phyloP scores from a whole-genome alignment of 2,329 filamentous ascomycete species.

The Lasiodiplodia sp. region DNA sequence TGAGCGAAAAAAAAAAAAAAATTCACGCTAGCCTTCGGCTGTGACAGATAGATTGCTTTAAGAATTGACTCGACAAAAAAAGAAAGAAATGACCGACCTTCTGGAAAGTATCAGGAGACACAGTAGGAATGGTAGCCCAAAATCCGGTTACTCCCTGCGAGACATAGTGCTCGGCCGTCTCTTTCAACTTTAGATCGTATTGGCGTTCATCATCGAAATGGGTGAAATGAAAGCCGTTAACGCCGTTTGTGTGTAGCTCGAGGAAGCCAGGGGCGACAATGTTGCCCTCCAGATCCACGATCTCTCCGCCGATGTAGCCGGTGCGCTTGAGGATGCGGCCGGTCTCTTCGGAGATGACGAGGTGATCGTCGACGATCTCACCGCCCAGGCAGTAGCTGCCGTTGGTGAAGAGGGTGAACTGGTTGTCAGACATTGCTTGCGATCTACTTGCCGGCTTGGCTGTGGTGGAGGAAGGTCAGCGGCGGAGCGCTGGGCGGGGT shows the following conservation, averaged over 20 bases:
- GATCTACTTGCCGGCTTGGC: conserved; percentile 5
- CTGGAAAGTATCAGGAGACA: conserved; percentile 55
- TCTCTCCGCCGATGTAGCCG: conserved; percentile 53
- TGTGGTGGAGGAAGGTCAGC: not conserved
- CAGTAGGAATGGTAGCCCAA: conserved; percentile 62
- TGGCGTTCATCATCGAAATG: conserved; percentile 52
- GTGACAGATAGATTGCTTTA: not conserved
- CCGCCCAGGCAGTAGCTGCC: conserved; percentile 54
- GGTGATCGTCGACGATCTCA: conserved; percentile 51
- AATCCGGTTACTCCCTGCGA: conserved; percentile 62
- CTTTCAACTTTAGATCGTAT: conserved; percentile 54
- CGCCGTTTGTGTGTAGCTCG: conserved; percentile 63
- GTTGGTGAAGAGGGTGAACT: conserved; percentile 56
- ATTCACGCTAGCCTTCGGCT: not conserved
- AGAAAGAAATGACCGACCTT: conserved; percentile 43
- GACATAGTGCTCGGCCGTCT: conserved; percentile 57
- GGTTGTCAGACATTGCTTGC: conserved; percentile 46
- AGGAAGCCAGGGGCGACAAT: conserved; percentile 64
- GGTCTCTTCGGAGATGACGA: conserved; percentile 55
- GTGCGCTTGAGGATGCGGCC: conserved; percentile 52
- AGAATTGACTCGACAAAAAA: not conserved
- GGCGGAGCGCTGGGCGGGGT: conserved; percentile 17
- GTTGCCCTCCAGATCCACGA: conserved; percentile 56
- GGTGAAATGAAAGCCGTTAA: conserved; percentile 63
- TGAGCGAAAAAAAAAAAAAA: too few relatives aligned